Evolutionary conservation across 495 filamentous ascomycete genomes (phyloP).

Genomic region (Xylaria cubensis): DNA sequence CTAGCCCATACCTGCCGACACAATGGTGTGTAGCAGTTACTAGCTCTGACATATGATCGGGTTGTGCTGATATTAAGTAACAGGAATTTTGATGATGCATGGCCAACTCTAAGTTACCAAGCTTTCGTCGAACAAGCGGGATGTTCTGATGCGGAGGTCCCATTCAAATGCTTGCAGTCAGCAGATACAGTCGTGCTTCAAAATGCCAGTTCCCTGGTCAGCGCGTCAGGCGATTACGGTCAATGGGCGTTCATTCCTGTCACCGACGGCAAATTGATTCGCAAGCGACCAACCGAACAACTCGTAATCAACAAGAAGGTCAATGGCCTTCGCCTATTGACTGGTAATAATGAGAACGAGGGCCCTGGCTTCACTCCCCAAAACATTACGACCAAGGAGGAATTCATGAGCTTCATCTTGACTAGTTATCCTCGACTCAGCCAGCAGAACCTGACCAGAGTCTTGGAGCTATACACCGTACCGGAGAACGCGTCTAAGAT

Average conservation of each 20-base stretch:
- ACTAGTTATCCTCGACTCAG: conserved; percentile 59
- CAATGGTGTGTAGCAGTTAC: conserved; percentile 39
- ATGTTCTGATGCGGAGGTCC: conserved; percentile 45
- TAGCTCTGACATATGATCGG: background rate
- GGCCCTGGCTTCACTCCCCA: conserved; percentile 56
- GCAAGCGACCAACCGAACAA: conserved; percentile 58
- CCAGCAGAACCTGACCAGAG: conserved; percentile 48
- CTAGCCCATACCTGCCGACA: conserved; percentile 48
- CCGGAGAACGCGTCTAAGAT: conserved; percentile 34
- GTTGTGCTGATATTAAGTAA: conserved; percentile 8
- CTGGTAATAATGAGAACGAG: conserved; percentile 38
- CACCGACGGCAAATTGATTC: conserved; percentile 63
- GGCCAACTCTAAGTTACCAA: conserved; percentile 62
- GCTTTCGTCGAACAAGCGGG: conserved; percentile 61
- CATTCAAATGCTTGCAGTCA: conserved; percentile 43
- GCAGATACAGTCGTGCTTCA: conserved; percentile 59
- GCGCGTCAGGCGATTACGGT: conserved; percentile 47
- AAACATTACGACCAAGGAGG: conserved; percentile 53
- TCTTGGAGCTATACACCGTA: conserved; percentile 54
- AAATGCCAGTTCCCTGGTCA: conserved; percentile 60
- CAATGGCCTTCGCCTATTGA: conserved; percentile 40
- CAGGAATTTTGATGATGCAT: conserved; percentile 54
- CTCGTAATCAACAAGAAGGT: conserved; percentile 54
- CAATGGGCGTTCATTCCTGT: conserved; percentile 70
- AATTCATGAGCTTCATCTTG: conserved; percentile 53